phyloP scores from a whole-genome alignment of 129 eudicot genomes.

The Scalesia atractyloides region DNA sequence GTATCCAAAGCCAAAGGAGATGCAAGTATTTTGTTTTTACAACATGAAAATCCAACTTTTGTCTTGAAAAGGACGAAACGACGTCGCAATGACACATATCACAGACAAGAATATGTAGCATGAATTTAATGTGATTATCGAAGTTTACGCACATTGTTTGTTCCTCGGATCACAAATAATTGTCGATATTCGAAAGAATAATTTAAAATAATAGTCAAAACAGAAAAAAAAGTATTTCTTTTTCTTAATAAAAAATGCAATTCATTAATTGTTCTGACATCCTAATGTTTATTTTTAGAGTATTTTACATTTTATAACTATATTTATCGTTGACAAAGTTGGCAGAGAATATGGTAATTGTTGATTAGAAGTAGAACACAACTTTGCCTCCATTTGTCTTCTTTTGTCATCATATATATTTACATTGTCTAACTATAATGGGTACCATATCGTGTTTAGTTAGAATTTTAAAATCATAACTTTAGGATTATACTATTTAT shows the following conservation, averaged over 20 bases:
- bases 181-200: constrained; percentile 13
- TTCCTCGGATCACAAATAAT: constrained; percentile 32
- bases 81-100: not conserved
- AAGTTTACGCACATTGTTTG: constrained; percentile 6
- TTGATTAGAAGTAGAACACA: not conserved
- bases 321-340: constrained; percentile 14
- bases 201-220: not conserved
- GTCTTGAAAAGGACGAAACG: not conserved
- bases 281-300: not conserved
- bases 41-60: too few species aligned
- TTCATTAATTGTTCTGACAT: constrained; percentile 13
- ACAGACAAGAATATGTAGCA: not conserved
- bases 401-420: not conserved
- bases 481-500: not conserved
- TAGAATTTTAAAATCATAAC: not conserved
- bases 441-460: not conserved
- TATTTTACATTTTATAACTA: not conserved
- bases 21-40: too few species aligned
- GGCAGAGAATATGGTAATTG: constrained; percentile 9
- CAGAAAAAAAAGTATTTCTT: not conserved
- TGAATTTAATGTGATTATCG: not conserved
- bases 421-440: not conserved
- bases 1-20: too few species aligned
- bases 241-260: not conserved
- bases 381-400: not conserved